phyloP scores from a whole-genome alignment of 139 green algal species.

The Spirogloea muscicola region DNA sequence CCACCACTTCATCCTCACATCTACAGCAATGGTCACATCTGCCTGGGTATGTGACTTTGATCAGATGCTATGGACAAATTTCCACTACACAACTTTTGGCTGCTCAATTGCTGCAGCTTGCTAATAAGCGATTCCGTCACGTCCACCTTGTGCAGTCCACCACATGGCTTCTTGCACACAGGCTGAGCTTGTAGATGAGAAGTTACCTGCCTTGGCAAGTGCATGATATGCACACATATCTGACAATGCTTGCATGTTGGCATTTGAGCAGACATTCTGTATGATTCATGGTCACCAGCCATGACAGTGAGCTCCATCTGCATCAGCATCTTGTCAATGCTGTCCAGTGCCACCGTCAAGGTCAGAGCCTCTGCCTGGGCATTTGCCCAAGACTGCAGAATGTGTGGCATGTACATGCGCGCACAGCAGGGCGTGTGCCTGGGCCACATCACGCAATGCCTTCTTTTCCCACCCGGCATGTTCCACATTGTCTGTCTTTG shows the following conservation, averaged over 20 bases:
- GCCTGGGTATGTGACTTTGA: slow-evolving; percentile 62
- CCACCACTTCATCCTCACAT: slow-evolving; percentile 82
- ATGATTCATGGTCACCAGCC: slow-evolving; percentile 83
- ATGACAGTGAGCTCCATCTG: slow-evolving; percentile 69
- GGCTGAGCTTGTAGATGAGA: too few relatives aligned
- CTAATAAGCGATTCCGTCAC: too few relatives aligned
- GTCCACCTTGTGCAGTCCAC: too few relatives aligned
- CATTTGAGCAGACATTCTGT: slow-evolving; percentile 83
- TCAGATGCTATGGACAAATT: too few relatives aligned
- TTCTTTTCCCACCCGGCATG: neutral
- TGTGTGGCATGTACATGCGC: neutral
- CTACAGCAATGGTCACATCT: slow-evolving; percentile 87
- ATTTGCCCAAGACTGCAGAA: neutral
- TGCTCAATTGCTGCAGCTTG: too few relatives aligned
- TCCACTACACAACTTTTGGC: too few relatives aligned
- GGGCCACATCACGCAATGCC: neutral
- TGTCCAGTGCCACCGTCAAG: slow-evolving; percentile 74
- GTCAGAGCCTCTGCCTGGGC: slow-evolving; percentile 5
- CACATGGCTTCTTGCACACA: too few relatives aligned
- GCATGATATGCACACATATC: too few relatives aligned
- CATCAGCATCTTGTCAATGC: slow-evolving; percentile 76
- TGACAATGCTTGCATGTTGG: too few relatives aligned
- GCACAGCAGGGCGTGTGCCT: too few relatives aligned
- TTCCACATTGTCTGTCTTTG: neutral
- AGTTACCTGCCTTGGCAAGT: too few relatives aligned